These are phyloP conservation scores for Globisporangium ultimum DNA, from an alignment of 352 stramenopile genomes.

Conservation along the genomic window DNA sequence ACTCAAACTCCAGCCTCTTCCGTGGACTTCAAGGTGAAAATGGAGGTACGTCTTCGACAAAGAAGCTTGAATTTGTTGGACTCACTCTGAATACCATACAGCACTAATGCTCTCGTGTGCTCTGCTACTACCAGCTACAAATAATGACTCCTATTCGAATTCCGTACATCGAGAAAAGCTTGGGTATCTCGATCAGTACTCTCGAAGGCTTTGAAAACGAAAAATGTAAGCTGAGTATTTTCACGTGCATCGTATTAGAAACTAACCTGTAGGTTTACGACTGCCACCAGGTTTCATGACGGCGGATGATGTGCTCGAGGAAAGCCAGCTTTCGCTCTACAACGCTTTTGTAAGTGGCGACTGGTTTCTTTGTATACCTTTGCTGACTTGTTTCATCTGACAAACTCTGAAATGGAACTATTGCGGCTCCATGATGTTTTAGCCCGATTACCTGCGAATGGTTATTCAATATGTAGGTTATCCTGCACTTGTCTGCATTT, in stretches of 20 bases:
- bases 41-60: constrained; percentile 49
- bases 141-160: constrained; percentile 88
- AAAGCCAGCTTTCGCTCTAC: constrained; percentile 78
- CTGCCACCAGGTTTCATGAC: constrained; percentile 74
- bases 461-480: constrained; percentile 82
- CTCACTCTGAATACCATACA: neutral
- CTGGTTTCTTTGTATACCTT: neutral
- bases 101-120: neutral
- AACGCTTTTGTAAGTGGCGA: constrained; percentile 66
- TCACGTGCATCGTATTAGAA: neutral
- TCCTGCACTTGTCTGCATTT: constrained; percentile 10
- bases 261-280: neutral
- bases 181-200: constrained; percentile 69
- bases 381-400: too few species aligned
- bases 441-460: constrained; percentile 85
- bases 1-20: constrained; percentile 18
- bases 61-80: neutral
- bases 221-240: constrained; percentile 36
- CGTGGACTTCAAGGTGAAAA: constrained; percentile 74
- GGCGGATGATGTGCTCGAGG: constrained; percentile 77
- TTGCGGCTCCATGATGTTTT: neutral
- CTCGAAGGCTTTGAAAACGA: constrained; percentile 83
- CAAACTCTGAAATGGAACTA: too few species aligned
- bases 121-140: constrained; percentile 46
- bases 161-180: constrained; percentile 79